Evolutionary conservation across 805 yeast species (phyloP).

Genomic region (Metschnikowia dekortorum): DNA sequence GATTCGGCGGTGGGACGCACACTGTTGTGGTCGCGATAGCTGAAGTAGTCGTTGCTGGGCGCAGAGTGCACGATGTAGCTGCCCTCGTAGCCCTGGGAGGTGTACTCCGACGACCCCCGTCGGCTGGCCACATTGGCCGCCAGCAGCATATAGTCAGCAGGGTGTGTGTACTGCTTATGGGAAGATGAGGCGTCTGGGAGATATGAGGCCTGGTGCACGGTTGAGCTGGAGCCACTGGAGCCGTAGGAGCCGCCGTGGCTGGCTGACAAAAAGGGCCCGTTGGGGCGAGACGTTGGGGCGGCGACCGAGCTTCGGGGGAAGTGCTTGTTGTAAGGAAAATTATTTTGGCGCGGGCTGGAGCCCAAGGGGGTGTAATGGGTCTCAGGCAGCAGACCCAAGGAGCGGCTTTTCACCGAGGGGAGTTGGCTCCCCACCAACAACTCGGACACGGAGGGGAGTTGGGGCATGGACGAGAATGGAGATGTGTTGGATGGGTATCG

Average conservation of each 20-base stretch:
- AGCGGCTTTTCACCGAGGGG: constrained; percentile 1
- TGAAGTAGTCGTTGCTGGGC: constrained; percentile 8
- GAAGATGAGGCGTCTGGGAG: background rate
- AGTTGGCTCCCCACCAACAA: constrained; percentile 17
- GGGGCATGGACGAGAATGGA: constrained; percentile 9
- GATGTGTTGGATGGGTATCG: background rate
- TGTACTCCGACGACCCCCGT: background rate
- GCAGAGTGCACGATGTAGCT: background rate
- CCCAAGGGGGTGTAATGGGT: constrained; percentile 2
- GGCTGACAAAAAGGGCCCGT: background rate
- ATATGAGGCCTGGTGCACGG: background rate
- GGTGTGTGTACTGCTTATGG: background rate
- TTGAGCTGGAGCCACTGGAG: constrained; percentile 1
- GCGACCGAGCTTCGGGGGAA: background rate
- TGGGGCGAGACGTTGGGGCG: background rate
- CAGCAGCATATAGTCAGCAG: background rate
- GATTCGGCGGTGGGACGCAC: constrained; percentile 2
- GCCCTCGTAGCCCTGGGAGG: background rate
- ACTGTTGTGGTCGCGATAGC: constrained; percentile 7
- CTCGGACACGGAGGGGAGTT: constrained; percentile 19
- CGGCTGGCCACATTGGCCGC: background rate
- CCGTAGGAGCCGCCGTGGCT: background rate
- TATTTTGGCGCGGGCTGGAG: constrained; percentile 10
- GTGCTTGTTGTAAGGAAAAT: background rate
- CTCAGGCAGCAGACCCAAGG: background rate